Evolutionary conservation across 768 basidiomycete species (phyloP).

Genomic region (Scleroderma citrinum): DNA sequence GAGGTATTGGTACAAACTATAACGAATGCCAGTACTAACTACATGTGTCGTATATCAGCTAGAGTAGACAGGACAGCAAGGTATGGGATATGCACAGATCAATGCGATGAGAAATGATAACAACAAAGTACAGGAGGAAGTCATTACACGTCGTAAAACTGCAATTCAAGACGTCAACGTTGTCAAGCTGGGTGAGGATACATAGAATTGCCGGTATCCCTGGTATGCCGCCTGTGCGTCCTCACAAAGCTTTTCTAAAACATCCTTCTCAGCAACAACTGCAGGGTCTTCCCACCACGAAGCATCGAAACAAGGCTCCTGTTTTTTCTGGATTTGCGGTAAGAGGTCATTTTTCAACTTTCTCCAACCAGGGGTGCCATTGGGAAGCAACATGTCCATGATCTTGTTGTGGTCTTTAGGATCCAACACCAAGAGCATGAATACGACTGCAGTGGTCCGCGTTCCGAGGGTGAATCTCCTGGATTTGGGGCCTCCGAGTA

Average conservation of each 20-base stretch:
- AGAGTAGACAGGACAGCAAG: not conserved
- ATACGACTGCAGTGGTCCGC: slow-evolving; percentile 4
- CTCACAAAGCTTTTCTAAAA: not conserved
- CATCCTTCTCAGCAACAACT: not conserved
- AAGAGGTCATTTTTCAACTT: not conserved
- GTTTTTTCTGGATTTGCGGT: not conserved
- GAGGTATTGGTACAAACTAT: not conserved
- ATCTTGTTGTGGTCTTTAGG: not conserved
- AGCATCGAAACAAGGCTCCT: not conserved
- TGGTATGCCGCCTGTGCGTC: not conserved
- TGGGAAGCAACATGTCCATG: slow-evolving; percentile 4
- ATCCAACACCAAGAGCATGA: slow-evolving; percentile 1
- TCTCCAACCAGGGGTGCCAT: slow-evolving; percentile 3
- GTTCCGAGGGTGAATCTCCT: slow-evolving; percentile 2
- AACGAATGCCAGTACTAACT: not conserved
- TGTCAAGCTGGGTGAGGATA: not conserved
- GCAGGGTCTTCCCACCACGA: not conserved
- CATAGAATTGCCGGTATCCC: not conserved
- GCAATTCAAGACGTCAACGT: not conserved
- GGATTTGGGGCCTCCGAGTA: not conserved
- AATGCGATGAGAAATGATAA: not conserved
- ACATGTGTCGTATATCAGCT: too few species aligned
- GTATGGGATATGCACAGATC: not conserved
- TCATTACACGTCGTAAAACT: not conserved
- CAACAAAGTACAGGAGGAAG: too few species aligned